phyloP scores from a whole-genome alignment of 179 eudicot species.

The Beta corolliflora region DNA sequence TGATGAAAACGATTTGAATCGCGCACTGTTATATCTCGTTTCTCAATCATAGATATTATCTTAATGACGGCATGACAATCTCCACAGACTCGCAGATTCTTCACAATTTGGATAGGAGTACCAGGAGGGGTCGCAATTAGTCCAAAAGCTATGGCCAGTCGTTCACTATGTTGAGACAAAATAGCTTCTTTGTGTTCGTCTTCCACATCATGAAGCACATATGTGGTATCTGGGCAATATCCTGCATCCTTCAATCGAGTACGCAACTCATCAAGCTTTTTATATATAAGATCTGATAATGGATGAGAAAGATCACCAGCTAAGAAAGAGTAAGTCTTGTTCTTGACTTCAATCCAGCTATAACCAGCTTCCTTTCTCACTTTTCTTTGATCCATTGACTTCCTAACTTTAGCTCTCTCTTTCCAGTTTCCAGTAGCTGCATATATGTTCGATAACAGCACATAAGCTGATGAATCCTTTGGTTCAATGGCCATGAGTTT shows the following conservation, averaged over 20 bases:
- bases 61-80: slow-evolving; percentile 88
- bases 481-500: slow-evolving; percentile 74
- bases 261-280: slow-evolving; percentile 67
- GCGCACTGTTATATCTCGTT: slow-evolving; percentile 68
- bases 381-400: slow-evolving; percentile 65
- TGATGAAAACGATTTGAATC: slow-evolving; percentile 89
- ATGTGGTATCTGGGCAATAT: slow-evolving; percentile 70
- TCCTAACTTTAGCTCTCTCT: slow-evolving; percentile 68
- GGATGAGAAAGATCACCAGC: slow-evolving; percentile 92
- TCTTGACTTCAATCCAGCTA: slow-evolving; percentile 92
- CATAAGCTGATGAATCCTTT: slow-evolving; percentile 81
- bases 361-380: slow-evolving; percentile 89
- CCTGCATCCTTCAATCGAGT: slow-evolving; percentile 68
- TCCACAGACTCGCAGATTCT: slow-evolving; percentile 92
- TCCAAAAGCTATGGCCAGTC: slow-evolving; percentile 91
- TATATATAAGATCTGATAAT: slow-evolving; percentile 63
- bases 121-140: slow-evolving; percentile 67
- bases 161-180: slow-evolving; percentile 79
- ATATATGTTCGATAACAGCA: slow-evolving; percentile 74
- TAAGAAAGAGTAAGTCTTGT: slow-evolving; percentile 71
- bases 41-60: slow-evolving; percentile 69
- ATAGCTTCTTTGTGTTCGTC: slow-evolving; percentile 86
- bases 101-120: slow-evolving; percentile 64
- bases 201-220: slow-evolving; percentile 86
- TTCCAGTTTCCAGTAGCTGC: slow-evolving; percentile 80